Evolutionary conservation across 345 rosid species (phyloP), one percentile per base, ranked within the genome.

Genomic region (Bruguiera sexangula): DNA sequence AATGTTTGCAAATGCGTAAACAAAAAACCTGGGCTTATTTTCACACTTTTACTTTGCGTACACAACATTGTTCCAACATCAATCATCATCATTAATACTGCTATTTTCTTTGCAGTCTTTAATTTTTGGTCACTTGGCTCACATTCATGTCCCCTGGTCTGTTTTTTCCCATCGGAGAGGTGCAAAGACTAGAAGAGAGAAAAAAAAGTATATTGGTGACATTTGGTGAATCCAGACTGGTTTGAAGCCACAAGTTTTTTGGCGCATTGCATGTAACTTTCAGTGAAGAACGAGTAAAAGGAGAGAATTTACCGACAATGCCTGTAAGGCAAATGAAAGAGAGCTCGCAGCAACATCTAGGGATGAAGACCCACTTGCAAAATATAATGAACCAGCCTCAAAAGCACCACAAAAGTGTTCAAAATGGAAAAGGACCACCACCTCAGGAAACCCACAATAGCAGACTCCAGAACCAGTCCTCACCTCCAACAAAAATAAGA

Each of bases 271-370:
- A 55, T 71, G 46, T 66, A 63, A 65, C 19, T 43, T 62, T 75
- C 71, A 48, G 56, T 68, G 60, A 65, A 51, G 31, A 9, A 68
- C 48, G 31, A 20, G 57, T 9, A 7, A 32, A 58, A 31, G 48
- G 51, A 60, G 48, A 53, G 16, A 62, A 29, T 10, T 56, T 13
- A 18, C 48, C 65, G 62, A 69, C 65, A 60, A 88, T 90, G 99
- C 98, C 98, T 73, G 79, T 83, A 74, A 84, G 97, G 86, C 94
- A 82, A 75, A 87, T 92, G 94, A 92, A 88, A 81, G 98, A 90
- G 65, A 80, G 76, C 79, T 77, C 90, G 7, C 96, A 89, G 80
- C 89, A 86, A 71, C 97, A 80, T 75, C 48, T 87, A 18, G 83
- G 92, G 50, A 84, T 89, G 65, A 92, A 85, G 74, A 64, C 87